Conservation (phyloP, 345 rosid genomes). For the Kernera saxatilis region DNA sequence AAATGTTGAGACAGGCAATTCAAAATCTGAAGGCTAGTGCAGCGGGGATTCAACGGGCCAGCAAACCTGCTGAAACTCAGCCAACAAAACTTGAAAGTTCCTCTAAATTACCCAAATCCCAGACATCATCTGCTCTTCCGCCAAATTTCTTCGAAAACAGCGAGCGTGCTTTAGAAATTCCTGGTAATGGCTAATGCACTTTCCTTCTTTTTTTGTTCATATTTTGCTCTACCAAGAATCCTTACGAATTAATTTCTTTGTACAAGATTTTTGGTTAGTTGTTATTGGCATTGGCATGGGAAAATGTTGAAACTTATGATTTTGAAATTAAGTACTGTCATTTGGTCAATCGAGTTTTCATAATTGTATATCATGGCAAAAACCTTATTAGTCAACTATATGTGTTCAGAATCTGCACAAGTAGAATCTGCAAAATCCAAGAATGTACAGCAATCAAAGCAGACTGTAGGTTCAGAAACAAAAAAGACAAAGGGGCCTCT, state of each 20-base stretch:
- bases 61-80: conserved; percentile 20
- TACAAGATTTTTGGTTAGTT: neutral
- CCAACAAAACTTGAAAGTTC: conserved; percentile 26
- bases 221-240: neutral
- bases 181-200: conserved; percentile 33
- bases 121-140: conserved; percentile 49
- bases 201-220: neutral
- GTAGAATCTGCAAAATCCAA: conserved; percentile 5
- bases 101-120: conserved; percentile 29
- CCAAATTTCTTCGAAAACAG: conserved; percentile 51
- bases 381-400: neutral
- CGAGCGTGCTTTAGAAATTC: conserved; percentile 7
- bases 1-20: conserved; percentile 48
- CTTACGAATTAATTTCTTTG: neutral
- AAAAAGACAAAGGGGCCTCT: conserved; percentile 54
- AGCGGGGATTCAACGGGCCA: conserved; percentile 28
- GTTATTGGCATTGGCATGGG: neutral
- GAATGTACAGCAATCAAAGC: conserved; percentile 28
- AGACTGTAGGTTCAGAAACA: conserved; percentile 30
- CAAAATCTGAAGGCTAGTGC: conserved; percentile 60
- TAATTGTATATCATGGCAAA: neutral
- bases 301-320: neutral
- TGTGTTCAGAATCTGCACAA: neutral
- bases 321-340: neutral
- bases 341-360: neutral